Conservation (phyloP, 805 yeast genomes). For the Pichia sporocuriosa region DNA sequence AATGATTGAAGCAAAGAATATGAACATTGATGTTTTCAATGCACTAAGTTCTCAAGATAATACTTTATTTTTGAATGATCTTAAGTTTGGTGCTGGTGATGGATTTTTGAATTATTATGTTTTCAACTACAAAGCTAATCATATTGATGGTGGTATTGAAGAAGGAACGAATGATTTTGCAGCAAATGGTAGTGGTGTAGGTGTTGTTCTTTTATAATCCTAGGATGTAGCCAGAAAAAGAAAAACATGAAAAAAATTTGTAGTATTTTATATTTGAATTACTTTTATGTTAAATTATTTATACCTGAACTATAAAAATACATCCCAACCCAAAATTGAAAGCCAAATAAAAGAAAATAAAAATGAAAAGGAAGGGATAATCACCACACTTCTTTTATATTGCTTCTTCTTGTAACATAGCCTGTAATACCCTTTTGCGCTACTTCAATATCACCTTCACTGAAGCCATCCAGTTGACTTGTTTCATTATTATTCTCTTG, state of each 20-base stretch:
- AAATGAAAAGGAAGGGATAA: not conserved
- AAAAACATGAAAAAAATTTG: not conserved
- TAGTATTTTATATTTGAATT: not conserved
- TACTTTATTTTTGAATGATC: slow-evolving; percentile 67
- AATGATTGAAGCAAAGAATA: slow-evolving; percentile 60
- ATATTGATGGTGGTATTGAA: slow-evolving; percentile 74
- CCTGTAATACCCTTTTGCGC: slow-evolving; percentile 1
- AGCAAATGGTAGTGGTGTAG: slow-evolving; percentile 65
- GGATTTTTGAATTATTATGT: slow-evolving; percentile 86
- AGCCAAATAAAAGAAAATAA: not conserved
- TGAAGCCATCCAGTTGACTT: no score
- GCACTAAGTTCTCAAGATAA: slow-evolving; percentile 91
- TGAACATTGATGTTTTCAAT: slow-evolving; percentile 83
- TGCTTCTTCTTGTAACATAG: slow-evolving; percentile 1
- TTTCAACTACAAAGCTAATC: slow-evolving; percentile 82
- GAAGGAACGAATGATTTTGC: slow-evolving; percentile 28
- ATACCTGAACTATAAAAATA: not conserved
- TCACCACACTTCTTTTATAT: slow-evolving; percentile 5
- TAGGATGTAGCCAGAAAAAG: no score
- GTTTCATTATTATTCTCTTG: not conserved
- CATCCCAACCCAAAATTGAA: not conserved
- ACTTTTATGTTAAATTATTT: not conserved
- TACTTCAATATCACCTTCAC: slow-evolving; percentile 4
- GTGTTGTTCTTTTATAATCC: slow-evolving; percentile 74
- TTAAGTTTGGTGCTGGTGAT: slow-evolving; percentile 90